Evolutionary conservation across 2,329 filamentous ascomycete species (phyloP).

Genomic region (Chrysoporthe austroafricana): DNA sequence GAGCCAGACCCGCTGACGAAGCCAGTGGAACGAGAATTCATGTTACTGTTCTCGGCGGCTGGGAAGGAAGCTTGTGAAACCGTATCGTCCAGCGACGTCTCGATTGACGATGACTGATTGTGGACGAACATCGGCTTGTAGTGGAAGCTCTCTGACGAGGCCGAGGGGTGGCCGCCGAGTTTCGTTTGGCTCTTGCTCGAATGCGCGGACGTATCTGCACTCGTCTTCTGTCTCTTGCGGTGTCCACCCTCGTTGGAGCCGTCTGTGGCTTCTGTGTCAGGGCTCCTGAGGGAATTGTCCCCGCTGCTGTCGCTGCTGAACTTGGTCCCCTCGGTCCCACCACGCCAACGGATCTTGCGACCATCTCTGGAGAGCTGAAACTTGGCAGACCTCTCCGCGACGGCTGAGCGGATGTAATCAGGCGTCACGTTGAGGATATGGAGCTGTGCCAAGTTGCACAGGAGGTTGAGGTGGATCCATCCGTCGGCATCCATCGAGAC

Average conservation of each 20-base stretch:
- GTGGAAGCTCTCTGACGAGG: conserved; percentile 55
- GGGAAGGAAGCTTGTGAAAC: conserved; percentile 49
- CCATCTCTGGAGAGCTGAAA: conserved; percentile 80
- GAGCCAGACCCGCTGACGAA: conserved; percentile 52
- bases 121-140: conserved; percentile 67
- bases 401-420: conserved; percentile 74
- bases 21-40: conserved; percentile 50
- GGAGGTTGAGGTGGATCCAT: conserved; percentile 82
- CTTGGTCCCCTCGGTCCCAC: conserved; percentile 66
- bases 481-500: conserved; percentile 68
- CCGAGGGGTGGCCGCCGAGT: conserved; percentile 42
- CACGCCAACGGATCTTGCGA: conserved; percentile 79
- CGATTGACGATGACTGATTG: conserved; percentile 50
- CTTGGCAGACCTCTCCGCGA: conserved; percentile 71
- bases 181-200: conserved; percentile 46
- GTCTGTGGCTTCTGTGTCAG: conserved; percentile 54
- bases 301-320: conserved; percentile 67
- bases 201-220: conserved; percentile 40
- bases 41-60: conserved; percentile 52
- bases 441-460: conserved; percentile 81
- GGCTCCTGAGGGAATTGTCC: conserved; percentile 51
- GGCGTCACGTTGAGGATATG: conserved; percentile 84
- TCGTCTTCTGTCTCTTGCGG: conserved; percentile 52
- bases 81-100: conserved; percentile 53
- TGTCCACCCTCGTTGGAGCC: conserved; percentile 46